phyloP scores from a whole-genome alignment of 2,329 filamentous ascomycete genomes.

The Cryoendolithus antarcticus region DNA sequence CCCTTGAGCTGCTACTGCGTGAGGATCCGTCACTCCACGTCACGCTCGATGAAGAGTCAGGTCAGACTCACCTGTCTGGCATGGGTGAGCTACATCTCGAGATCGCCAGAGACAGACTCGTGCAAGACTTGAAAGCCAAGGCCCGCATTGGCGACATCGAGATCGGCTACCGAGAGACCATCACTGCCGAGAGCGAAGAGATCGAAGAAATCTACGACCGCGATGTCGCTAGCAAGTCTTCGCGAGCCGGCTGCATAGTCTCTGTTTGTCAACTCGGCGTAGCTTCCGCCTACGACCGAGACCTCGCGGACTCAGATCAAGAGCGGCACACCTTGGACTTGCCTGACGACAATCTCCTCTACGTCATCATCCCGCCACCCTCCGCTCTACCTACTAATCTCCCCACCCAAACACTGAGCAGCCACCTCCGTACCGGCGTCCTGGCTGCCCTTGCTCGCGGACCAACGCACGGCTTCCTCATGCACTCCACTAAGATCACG shows the following conservation, averaged over 20 bases:
- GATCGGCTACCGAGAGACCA: slow-evolving; percentile 84
- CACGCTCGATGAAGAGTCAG: slow-evolving; percentile 73
- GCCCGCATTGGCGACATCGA: slow-evolving; percentile 79
- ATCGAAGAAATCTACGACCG: slow-evolving; percentile 60
- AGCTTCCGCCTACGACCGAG: slow-evolving; percentile 27
- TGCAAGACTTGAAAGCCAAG: slow-evolving; percentile 80
- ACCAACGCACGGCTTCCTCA: slow-evolving; percentile 64
- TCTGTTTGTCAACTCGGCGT: slow-evolving; percentile 28
- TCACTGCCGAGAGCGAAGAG: slow-evolving; percentile 45
- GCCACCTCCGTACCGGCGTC: slow-evolving; percentile 61
- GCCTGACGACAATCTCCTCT: slow-evolving; percentile 59
- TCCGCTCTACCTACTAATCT: slow-evolving; percentile 44
- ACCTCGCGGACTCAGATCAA: slow-evolving; percentile 32
- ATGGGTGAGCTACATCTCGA: slow-evolving; percentile 97
- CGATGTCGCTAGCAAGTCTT: slow-evolving; percentile 65
- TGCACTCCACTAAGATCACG: slow-evolving; percentile 62
- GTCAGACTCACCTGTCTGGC: slow-evolving; percentile 83
- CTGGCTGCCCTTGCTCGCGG: slow-evolving; percentile 75
- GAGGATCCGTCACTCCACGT: slow-evolving; percentile 90
- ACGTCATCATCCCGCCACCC: slow-evolving; percentile 34
- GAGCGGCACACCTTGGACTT: slow-evolving; percentile 29
- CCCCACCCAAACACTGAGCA: slow-evolving; percentile 35
- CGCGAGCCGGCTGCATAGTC: slow-evolving; percentile 64
- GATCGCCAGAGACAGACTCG: slow-evolving; percentile 75
- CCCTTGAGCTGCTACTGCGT: slow-evolving; percentile 64